Evolutionary conservation across 345 rosid genomes (phyloP).

Genomic region (Barbarea vulgaris): DNA sequence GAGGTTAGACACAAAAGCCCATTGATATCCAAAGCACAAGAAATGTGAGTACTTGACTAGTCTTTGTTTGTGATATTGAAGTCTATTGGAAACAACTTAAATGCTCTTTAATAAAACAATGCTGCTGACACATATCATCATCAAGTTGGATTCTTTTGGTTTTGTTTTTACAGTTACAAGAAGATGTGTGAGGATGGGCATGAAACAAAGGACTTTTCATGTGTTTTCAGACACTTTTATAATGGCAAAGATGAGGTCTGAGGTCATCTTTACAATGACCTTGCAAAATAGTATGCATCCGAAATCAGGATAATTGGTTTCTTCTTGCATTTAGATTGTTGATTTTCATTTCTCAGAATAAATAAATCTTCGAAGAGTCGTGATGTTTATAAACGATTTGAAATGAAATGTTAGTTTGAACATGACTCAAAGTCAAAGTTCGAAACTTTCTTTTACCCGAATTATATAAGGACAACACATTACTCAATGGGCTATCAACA

Average conservation of each 20-base stretch:
- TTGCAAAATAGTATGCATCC: background rate
- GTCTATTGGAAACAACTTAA: background rate
- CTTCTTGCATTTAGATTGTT: constrained; percentile 14
- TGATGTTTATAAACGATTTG: constrained; percentile 11
- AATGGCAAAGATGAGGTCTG: constrained; percentile 55
- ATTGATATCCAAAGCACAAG: constrained; percentile 57
- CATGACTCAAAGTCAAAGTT: background rate
- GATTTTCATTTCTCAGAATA: background rate
- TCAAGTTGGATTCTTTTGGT: background rate
- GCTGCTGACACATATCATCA: background rate
- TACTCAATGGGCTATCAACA: background rate
- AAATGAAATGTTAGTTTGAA: constrained; percentile 7
- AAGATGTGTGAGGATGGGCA: constrained; percentile 67
- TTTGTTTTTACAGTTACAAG: constrained; percentile 56
- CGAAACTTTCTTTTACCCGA: background rate
- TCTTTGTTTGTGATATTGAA: background rate
- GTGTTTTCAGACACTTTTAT: constrained; percentile 78
- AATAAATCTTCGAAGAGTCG: background rate
- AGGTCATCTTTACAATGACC: constrained; percentile 12
- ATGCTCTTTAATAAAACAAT: background rate
- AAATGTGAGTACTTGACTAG: constrained; percentile 59
- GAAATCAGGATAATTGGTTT: background rate
- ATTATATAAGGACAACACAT: background rate
- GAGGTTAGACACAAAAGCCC: constrained; percentile 57
- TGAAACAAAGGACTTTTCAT: constrained; percentile 78